Conservation (phyloP, 768 basidiomycete genomes). For the Daedalea quercina region DNA sequence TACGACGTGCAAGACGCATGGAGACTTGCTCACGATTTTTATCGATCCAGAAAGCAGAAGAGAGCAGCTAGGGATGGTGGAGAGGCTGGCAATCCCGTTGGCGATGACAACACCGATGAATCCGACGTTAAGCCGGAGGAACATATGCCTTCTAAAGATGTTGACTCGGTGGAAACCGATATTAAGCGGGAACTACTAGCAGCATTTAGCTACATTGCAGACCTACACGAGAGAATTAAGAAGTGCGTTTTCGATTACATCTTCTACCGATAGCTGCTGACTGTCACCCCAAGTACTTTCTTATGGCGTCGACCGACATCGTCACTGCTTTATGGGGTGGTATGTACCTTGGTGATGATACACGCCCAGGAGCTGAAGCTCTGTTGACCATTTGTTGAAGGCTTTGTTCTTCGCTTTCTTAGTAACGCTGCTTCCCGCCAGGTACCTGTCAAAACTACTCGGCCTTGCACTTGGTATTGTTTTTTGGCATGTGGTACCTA, state of each 20-base stretch:
- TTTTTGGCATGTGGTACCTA: slow-evolving; percentile 60
- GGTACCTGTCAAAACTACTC: slow-evolving; percentile 40
- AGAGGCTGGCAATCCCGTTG: neutral
- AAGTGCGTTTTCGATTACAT: slow-evolving; percentile 36
- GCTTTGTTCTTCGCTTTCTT: slow-evolving; percentile 32
- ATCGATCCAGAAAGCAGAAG: slow-evolving; percentile 26
- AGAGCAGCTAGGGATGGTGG: slow-evolving; percentile 20
- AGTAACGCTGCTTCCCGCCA: slow-evolving; percentile 39
- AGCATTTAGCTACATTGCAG: slow-evolving; percentile 41
- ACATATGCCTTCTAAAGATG: slow-evolving; percentile 1
- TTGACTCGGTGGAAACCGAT: slow-evolving; percentile 29
- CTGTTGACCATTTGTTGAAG: slow-evolving; percentile 20
- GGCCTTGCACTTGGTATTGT: slow-evolving; percentile 41
- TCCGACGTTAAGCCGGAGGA: slow-evolving; percentile 1
- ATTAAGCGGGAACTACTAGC: slow-evolving; percentile 36
- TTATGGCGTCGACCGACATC: slow-evolving; percentile 55
- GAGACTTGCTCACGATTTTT: slow-evolving; percentile 41
- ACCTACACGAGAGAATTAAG: slow-evolving; percentile 56
- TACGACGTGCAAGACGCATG: slow-evolving; percentile 48
- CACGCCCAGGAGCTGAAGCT: slow-evolving; percentile 5
- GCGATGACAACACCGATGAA: neutral
- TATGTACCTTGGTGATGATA: slow-evolving; percentile 18
- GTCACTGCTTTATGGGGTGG: slow-evolving; percentile 42
- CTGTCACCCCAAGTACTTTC: slow-evolving; percentile 39
- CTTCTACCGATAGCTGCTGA: slow-evolving; percentile 1